These are phyloP conservation scores for Globisporangium polare DNA, from an alignment of 352 stramenopile genomes.

Conservation along the genomic window DNA sequence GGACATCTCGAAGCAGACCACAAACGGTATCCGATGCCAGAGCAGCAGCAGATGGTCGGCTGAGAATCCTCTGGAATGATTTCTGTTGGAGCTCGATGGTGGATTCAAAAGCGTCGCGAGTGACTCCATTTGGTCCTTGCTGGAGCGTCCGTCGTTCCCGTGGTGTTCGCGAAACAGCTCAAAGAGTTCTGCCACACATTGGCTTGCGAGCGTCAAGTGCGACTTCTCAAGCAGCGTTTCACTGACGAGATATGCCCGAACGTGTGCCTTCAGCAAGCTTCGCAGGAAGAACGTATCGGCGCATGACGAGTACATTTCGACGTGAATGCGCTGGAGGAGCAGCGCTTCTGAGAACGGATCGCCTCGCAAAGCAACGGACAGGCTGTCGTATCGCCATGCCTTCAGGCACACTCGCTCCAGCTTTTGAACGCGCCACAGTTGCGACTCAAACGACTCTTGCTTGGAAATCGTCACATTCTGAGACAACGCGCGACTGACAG, in stretches of 20 bases:
- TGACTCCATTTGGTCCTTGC: neutral
- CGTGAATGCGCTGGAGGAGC: conserved; percentile 50
- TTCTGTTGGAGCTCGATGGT: neutral
- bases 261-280: conserved; percentile 43
- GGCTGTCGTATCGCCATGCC: conserved; percentile 48
- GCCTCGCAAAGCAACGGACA: conserved; percentile 28
- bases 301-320: conserved; percentile 34
- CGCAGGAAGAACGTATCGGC: conserved; percentile 54
- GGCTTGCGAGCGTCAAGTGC: conserved; percentile 34
- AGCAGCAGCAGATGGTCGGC: conserved; percentile 35
- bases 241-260: conserved; percentile 35
- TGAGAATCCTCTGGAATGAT: neutral
- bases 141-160: conserved; percentile 9
- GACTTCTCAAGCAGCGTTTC: conserved; percentile 23
- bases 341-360: conserved; percentile 49
- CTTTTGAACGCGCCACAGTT: conserved; percentile 43
- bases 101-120: conserved; percentile 4
- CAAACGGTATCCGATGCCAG: conserved; percentile 58
- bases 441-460: conserved; percentile 32
- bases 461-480: conserved; percentile 27
- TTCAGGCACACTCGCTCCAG: conserved; percentile 64
- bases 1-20: conserved; percentile 56
- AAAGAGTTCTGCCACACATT: conserved; percentile 27
- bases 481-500: conserved; percentile 34
- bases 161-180: conserved; percentile 26